Evolutionary conservation across 2,329 filamentous ascomycete genomes (phyloP), one percentile per base, ranked within the genome.

Genomic region (Westerdykella aurantiaca): DNA sequence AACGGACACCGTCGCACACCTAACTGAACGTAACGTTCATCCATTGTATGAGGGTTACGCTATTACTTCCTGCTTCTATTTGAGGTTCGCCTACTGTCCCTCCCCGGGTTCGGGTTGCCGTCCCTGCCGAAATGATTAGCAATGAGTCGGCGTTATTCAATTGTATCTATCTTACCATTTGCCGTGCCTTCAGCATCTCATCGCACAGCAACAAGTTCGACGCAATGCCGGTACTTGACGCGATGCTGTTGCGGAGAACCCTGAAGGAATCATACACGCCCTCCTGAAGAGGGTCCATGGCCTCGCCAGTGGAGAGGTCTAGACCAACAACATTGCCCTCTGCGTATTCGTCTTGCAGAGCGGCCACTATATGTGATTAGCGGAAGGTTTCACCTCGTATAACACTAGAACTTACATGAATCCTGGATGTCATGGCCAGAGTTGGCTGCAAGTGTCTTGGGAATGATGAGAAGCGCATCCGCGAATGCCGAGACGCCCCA

Each of bases 351-450:
- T 96, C 89, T 66, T 95, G 87, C 45, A 98, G 75, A 34, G 79
- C 79, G 41, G 90, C 89, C 63, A 98, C 86, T 91, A 51, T 43
- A 37, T 17, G 21, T 31, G 41, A 31, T 53, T 41, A 48, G 34
- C 18, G 3, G 5, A 41, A 17, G 37, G 1, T 31, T 5, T 9
- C 13, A 34, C 10, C 6, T 17, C 17, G 6, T 12, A 29, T 9
- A 12, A 7, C 25, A 7, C 25, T 29, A 2, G 7, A 29, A 82
- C 86, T 78, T 78, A 91, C 87, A 75, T 54, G 89, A 85, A 72
- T 98, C 93, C 72, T 98, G 93, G 50, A 98, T 88, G 63, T 98
- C 93, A 60, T 95, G 90, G 47, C 93, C 93, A 41, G 88, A 88
- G 65, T 98, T 98, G 54, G 90, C 89, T 37, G 93, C 93, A 51